Evolutionary conservation across 148 eudicot genomes (phyloP).

Genomic region (Agrostemma githago): DNA sequence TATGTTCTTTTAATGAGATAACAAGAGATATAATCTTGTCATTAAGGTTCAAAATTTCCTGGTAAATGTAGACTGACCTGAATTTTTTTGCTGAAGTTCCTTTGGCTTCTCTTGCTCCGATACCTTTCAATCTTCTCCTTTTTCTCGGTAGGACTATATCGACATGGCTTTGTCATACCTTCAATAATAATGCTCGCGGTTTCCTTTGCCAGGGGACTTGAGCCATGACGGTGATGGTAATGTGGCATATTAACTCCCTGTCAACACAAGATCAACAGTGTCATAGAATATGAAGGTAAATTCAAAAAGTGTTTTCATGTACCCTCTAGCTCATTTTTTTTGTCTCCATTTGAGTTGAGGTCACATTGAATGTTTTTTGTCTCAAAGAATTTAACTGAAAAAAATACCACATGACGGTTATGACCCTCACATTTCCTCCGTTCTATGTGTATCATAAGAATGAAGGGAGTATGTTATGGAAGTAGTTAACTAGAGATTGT

Average conservation of each 20-base stretch:
- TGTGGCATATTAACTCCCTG: constrained; percentile 38
- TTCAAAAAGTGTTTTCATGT: not conserved
- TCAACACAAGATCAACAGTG: constrained; percentile 16
- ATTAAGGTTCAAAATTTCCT: not conserved
- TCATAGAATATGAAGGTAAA: not conserved
- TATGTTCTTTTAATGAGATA: not conserved
- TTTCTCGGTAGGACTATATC: constrained; percentile 81
- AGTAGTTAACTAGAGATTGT: not conserved
- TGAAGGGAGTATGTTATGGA: not conserved
- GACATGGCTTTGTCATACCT: constrained; percentile 66
- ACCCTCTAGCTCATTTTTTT: not conserved
- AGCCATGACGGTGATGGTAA: constrained; percentile 24
- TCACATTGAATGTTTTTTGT: not conserved
- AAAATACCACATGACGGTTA: too few species aligned
- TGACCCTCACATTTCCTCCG: not conserved
- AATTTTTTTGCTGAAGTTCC: constrained; percentile 91
- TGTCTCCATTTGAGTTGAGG: not conserved
- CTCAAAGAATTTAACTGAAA: not conserved
- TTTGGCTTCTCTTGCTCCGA: constrained; percentile 69
- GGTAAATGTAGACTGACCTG: constrained; percentile 42
- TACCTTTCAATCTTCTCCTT: constrained; percentile 81
- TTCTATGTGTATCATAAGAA: not conserved
- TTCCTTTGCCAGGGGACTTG: constrained; percentile 63
- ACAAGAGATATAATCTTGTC: not conserved
- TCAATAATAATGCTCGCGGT: constrained; percentile 42